Conservation (phyloP, 2,329 filamentous ascomycete species). For the Ceratocystis cubensis region DNA sequence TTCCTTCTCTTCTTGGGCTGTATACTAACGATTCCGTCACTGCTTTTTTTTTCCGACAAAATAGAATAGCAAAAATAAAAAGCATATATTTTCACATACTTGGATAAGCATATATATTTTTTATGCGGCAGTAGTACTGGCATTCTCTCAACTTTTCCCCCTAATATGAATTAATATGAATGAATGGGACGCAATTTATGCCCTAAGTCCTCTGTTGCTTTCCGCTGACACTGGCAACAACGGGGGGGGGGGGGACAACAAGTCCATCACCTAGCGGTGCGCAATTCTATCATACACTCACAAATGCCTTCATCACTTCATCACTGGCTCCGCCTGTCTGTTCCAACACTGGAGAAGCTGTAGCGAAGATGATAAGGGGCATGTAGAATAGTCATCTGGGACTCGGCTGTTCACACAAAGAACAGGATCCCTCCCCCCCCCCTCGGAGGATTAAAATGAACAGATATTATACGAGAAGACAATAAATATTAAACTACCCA, state of each 20-base stretch:
- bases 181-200: too few relatives aligned
- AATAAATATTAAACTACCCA: neutral
- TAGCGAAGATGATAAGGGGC: too few relatives aligned
- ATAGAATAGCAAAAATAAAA: too few relatives aligned
- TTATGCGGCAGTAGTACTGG: too few relatives aligned
- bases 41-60: neutral
- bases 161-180: too few relatives aligned
- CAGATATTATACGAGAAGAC: neutral
- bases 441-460: neutral
- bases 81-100: too few relatives aligned
- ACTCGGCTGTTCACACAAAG: slow-evolving; percentile 1
- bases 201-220: neutral
- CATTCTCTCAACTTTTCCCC: too few relatives aligned
- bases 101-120: too few relatives aligned
- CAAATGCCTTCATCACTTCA: too few relatives aligned
- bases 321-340: too few relatives aligned
- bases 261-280: neutral
- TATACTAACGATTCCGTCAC: neutral
- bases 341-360: too few relatives aligned
- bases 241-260: neutral
- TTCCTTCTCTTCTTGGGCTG: neutral
- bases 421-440: neutral
- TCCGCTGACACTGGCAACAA: neutral
- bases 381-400: neutral
- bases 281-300: neutral